Conservation (phyloP, 345 rosid genomes). For the Reutealis trisperma region DNA sequence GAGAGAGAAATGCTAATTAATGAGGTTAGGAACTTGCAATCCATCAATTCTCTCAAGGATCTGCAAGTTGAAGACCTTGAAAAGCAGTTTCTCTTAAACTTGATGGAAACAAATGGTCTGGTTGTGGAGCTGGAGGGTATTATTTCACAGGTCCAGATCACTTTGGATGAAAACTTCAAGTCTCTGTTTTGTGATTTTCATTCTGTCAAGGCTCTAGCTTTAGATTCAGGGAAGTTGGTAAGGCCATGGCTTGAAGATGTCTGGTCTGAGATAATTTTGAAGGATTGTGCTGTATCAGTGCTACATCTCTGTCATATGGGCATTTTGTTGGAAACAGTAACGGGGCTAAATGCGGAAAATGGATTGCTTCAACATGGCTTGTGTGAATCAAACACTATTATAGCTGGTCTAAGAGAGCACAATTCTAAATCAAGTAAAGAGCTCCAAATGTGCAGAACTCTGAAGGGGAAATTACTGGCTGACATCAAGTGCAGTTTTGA, state of each 20-base stretch:
- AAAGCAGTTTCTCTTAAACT: constrained; percentile 53
- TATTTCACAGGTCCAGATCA: constrained; percentile 45
- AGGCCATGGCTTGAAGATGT: constrained; percentile 78
- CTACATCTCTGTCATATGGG: constrained; percentile 94
- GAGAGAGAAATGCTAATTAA: constrained; percentile 57
- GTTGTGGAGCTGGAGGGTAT: constrained; percentile 62
- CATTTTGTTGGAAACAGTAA: constrained; percentile 72
- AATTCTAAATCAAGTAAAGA: constrained; percentile 70
- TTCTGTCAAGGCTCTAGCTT: constrained; percentile 49
- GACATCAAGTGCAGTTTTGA: constrained; percentile 83
- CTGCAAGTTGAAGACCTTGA: constrained; percentile 58
- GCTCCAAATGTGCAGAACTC: constrained; percentile 70
- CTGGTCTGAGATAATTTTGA: constrained; percentile 86
- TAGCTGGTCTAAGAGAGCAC: constrained; percentile 72
- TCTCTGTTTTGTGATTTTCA: constrained; percentile 49
- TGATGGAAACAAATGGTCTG: constrained; percentile 55
- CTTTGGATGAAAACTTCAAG: constrained; percentile 44
- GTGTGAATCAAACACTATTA: constrained; percentile 61
- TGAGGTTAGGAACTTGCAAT: constrained; percentile 61
- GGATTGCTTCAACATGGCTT: constrained; percentile 84
- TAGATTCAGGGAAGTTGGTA: constrained; percentile 54
- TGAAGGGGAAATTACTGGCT: constrained; percentile 76
- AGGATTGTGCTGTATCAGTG: constrained; percentile 90
- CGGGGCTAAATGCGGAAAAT: constrained; percentile 81
- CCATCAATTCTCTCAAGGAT: constrained; percentile 48